Evolutionary conservation across 176 grass and related monocot genomes (phyloP), one percentile per base, ranked within the genome.

Genomic region (Echinochloa phyllopogon): DNA sequence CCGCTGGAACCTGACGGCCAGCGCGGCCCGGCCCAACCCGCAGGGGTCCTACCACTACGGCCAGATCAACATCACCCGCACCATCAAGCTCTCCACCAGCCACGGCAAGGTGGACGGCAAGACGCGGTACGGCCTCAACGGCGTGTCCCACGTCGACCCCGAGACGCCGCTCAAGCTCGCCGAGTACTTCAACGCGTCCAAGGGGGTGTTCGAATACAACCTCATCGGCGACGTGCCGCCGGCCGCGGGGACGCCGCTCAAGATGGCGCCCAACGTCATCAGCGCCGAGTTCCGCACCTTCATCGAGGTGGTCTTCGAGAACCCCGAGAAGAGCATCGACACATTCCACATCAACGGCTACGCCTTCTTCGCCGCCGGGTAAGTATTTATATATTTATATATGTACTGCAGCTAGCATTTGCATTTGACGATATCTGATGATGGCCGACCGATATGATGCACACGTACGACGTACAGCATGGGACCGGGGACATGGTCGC

Each of bases 11-110:
- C 88, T 98, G 48, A 98, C 93, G 42, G 93, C 96, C 12, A 98
- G 96, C 72, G 96, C 96, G 25, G 96, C 96, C 33, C 78, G 96
- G 20, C 96, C 96, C 72, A 98, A 98, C 80, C 96, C 96, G 33
- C 96, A 98, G 92, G 96, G 96, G 0, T 98, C 96, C 0, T 98
- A 98, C 80, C 96, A 98, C 89, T 98, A 98, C 85, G 96, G 96
- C 2, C 89, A 89, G 90, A 98, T 98, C 79, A 90, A 92, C 82
- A 95, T 95, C 78, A 92, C 96, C 12, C 93, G 96, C 72, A 98
- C 96, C 83, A 98, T 98, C 91, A 92, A 75, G 89, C 85, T 98
- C 69, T 61, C 40, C 48, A 86, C 65, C 49, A 36, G 72, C 49
- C 83, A 59, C 33, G 83, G 38, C 27, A 82, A 81, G 76, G 85